These are phyloP conservation scores for Chaetomium sp. DNA, from an alignment of 2,329 filamentous ascomycete species.

Conservation along the genomic window DNA sequence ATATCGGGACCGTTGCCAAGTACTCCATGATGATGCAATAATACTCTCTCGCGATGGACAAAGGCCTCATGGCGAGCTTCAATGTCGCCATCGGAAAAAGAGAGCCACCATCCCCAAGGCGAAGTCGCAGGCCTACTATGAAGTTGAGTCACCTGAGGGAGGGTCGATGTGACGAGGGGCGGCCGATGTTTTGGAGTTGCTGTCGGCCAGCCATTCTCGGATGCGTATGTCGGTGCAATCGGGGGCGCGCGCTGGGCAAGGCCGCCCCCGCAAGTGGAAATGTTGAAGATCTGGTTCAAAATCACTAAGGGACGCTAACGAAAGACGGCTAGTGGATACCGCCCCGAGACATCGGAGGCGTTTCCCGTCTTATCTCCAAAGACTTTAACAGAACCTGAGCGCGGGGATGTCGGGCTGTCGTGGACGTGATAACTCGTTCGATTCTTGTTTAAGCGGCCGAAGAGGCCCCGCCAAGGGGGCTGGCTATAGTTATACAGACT, in stretches of 20 bases:
- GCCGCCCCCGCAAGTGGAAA: conserved; percentile 3
- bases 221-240: neutral
- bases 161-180: conserved; percentile 3
- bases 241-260: too few species aligned
- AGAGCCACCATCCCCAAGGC: neutral
- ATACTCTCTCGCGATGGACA: neutral
- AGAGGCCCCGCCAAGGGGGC: too few species aligned
- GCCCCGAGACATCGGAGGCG: neutral
- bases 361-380: conserved; percentile 4
- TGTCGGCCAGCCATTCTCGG: conserved; percentile 2
- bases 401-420: too few species aligned
- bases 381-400: neutral
- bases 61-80: neutral
- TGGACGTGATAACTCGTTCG: too few species aligned
- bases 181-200: neutral
- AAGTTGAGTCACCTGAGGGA: conserved; percentile 4
- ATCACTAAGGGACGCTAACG: neutral
- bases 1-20: too few species aligned
- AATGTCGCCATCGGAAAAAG: conserved; percentile 7
- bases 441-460: too few species aligned
- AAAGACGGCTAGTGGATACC: neutral
- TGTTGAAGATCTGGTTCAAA: conserved; percentile 12
- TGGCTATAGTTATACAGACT: neutral
- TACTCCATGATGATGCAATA: too few species aligned
- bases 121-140: too few species aligned